Conservation (phyloP, 73 alveolate species). For the Paramecium pentaurelia region DNA sequence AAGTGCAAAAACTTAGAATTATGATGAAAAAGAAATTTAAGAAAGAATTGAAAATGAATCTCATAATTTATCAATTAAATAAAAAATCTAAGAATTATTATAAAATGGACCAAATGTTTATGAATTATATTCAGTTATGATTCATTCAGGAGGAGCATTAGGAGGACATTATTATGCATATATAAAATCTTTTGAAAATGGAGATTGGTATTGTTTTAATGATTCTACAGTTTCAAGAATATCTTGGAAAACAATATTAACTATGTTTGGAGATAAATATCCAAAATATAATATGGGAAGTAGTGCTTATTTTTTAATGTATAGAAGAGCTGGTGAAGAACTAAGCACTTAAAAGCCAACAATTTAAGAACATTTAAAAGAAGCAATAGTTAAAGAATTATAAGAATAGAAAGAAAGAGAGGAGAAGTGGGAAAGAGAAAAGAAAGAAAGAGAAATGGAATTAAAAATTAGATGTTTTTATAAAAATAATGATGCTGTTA, state of each 20-base stretch:
- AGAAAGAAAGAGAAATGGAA: constrained; percentile 51
- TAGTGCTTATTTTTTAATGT: constrained; percentile 90
- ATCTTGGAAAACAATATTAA: constrained; percentile 63
- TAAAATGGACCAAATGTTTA: constrained; percentile 89
- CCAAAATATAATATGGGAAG: constrained; percentile 65
- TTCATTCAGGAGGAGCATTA: constrained; percentile 96
- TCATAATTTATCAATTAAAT: constrained; percentile 57
- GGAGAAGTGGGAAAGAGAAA: constrained; percentile 46
- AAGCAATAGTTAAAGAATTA: constrained; percentile 69
- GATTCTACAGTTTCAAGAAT: constrained; percentile 84
- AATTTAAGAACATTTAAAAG: constrained; percentile 62
- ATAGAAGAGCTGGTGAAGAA: constrained; percentile 73
- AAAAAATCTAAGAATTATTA: constrained; percentile 66
- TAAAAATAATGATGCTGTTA: constrained; percentile 2
- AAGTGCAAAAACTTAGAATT: not conserved
- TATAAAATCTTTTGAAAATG: constrained; percentile 89
- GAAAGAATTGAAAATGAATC: constrained; percentile 47
- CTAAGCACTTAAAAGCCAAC: constrained; percentile 47
- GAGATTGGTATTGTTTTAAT: constrained; percentile 89
- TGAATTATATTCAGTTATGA: constrained; percentile 87
- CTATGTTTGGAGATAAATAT: constrained; percentile 80
- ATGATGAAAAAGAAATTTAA: constrained; percentile 4
- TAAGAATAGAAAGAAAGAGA: constrained; percentile 69
- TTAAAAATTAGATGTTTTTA: constrained; percentile 19
- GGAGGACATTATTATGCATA: constrained; percentile 98